These are phyloP conservation scores for Debaryomycetaceae sp. DNA, from an alignment of 1,139 yeast species.

Conservation along the genomic window DNA sequence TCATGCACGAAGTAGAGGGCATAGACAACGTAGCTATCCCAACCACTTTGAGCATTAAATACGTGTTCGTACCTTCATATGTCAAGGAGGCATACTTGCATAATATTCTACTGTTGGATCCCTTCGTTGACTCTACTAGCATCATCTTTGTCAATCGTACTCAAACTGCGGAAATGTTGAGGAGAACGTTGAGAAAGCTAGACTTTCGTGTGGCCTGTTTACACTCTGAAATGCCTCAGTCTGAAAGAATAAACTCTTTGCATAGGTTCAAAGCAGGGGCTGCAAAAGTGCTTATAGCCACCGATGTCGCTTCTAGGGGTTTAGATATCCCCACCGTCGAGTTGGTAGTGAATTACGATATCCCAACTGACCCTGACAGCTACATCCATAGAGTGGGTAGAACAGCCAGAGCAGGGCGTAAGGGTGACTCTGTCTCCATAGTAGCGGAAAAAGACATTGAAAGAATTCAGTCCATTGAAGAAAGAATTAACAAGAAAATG, in stretches of 20 bases:
- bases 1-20: constrained; percentile 77
- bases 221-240: constrained; percentile 94
- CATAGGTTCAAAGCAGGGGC: constrained; percentile 94
- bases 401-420: constrained; percentile 98
- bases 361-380: constrained; percentile 96
- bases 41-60: constrained; percentile 56
- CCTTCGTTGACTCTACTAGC: constrained; percentile 62
- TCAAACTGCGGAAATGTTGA: constrained; percentile 78
- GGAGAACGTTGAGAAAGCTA: constrained; percentile 69
- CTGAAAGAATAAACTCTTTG: constrained; percentile 83
- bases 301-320: constrained; percentile 97
- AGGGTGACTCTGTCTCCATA: constrained; percentile 54
- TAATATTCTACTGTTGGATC: constrained; percentile 60
- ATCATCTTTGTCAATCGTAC: constrained; percentile 92
- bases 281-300: constrained; percentile 86
- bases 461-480: constrained; percentile 82
- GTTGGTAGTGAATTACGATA: constrained; percentile 84
- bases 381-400: constrained; percentile 99
- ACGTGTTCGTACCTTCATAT: constrained; percentile 67
- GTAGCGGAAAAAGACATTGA: constrained; percentile 83
- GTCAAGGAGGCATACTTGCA: constrained; percentile 88
- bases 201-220: constrained; percentile 83
- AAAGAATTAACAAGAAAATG: constrained; percentile 76
- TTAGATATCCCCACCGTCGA: constrained; percentile 92
- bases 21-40: constrained; percentile 78